These are phyloP conservation scores for Inonotus hispidus DNA, from an alignment of 1,284 basidiomycete species.

Conservation along the genomic window DNA sequence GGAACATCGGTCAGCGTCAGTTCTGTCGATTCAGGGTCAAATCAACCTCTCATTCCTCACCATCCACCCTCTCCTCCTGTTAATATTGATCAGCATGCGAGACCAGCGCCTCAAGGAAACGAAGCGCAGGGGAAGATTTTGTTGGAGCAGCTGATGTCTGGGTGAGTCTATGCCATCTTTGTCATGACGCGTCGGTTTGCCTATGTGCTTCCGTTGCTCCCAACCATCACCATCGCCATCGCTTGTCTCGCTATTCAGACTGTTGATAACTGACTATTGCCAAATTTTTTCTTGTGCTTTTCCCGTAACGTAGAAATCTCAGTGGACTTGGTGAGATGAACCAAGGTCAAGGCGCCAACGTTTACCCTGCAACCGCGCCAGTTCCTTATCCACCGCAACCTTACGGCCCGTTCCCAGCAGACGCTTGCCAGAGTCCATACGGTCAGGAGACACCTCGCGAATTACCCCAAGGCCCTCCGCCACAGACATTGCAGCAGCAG, in stretches of 20 bases:
- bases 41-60: conserved; percentile 43
- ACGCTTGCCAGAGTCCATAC: conserved; percentile 28
- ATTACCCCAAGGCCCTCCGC: conserved; percentile 25
- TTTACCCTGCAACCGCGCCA: conserved; percentile 15
- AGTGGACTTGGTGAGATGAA: conserved; percentile 13
- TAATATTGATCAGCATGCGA: conserved; percentile 51
- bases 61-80: conserved; percentile 50
- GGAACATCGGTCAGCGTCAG: conserved; percentile 30
- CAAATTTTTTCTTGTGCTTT: not conserved
- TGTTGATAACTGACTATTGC: not conserved
- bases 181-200: conserved; percentile 5
- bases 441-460: conserved; percentile 31
- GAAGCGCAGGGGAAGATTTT: conserved; percentile 68
- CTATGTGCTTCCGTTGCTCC: not conserved
- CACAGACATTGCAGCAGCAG: conserved; percentile 23
- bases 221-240: not conserved
- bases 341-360: conserved; percentile 13
- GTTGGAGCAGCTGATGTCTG: conserved; percentile 73
- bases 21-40: conserved; percentile 30
- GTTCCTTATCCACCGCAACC: conserved; percentile 16
- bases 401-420: conserved; percentile 11
- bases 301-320: conserved; percentile 11
- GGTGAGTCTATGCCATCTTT: conserved; percentile 43
- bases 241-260: not conserved
- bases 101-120: conserved; percentile 42